Evolutionary conservation across 2,329 filamentous ascomycete species (phyloP).

Genomic region (Paramyrothecium roridum): DNA sequence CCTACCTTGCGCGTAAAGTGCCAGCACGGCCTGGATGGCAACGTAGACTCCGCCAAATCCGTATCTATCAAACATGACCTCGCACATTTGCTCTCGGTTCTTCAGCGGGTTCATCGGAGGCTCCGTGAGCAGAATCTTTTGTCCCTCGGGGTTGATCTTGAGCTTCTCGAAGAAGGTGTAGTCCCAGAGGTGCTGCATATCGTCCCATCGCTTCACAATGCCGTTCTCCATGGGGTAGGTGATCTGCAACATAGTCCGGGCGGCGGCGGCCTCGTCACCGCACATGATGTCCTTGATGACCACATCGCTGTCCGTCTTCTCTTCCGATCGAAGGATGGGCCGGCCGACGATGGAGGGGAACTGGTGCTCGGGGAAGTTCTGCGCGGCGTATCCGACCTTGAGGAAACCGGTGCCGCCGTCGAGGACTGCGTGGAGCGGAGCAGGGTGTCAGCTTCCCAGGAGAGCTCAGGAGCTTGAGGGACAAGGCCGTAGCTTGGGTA

Average conservation of each 20-base stretch:
- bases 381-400: slow-evolving; percentile 97
- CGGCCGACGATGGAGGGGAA: slow-evolving; percentile 98
- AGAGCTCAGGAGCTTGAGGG: slow-evolving; percentile 7
- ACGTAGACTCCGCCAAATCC: slow-evolving; percentile 96
- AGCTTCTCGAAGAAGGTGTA: slow-evolving; percentile 99
- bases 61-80: slow-evolving; percentile 99
- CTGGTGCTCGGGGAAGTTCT: slow-evolving; percentile 99
- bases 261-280: slow-evolving; percentile 94
- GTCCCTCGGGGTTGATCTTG: slow-evolving; percentile 82
- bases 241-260: slow-evolving; percentile 96
- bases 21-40: slow-evolving; percentile 93
- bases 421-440: slow-evolving; percentile 63
- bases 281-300: slow-evolving; percentile 99
- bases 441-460: slow-evolving; percentile 15
- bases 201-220: slow-evolving; percentile 99
- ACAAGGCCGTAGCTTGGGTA: slow-evolving; percentile 6
- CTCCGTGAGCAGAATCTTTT: slow-evolving; percentile 96
- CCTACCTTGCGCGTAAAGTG: slow-evolving; percentile 90
- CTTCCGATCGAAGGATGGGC: slow-evolving; percentile 94
- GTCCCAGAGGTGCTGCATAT: slow-evolving; percentile 99
- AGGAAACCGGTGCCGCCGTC: slow-evolving; percentile 99
- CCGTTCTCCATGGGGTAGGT: slow-evolving; percentile 99
- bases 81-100: slow-evolving; percentile 96
- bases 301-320: slow-evolving; percentile 61
- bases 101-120: slow-evolving; percentile 96